These are phyloP conservation scores for Candida sithepensis DNA, from an alignment of 805 yeast genomes.

Conservation along the genomic window DNA sequence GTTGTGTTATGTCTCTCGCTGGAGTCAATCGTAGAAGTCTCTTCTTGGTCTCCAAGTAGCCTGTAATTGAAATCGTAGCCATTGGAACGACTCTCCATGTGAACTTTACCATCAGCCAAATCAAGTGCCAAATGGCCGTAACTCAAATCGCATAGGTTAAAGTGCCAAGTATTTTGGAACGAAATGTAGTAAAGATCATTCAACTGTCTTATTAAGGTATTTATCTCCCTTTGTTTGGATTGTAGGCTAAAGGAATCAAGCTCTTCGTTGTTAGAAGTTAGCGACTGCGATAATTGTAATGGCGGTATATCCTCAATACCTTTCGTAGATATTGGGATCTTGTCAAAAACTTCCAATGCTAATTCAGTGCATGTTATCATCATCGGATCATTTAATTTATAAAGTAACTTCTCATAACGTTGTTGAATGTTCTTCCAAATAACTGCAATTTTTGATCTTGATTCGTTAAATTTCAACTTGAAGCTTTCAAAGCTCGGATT, in stretches of 20 bases:
- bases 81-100: constrained; percentile 48
- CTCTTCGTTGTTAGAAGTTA: constrained; percentile 30
- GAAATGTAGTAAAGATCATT: constrained; percentile 62
- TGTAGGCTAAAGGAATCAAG: constrained; percentile 40
- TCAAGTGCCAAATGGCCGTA: constrained; percentile 47
- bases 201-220: constrained; percentile 42
- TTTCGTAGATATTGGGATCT: constrained; percentile 48
- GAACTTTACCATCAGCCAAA: constrained; percentile 43
- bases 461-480: constrained; percentile 56
- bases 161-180: constrained; percentile 75
- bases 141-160: constrained; percentile 61
- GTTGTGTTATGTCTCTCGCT: background rate
- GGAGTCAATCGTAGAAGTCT: background rate
- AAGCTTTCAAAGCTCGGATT: constrained; percentile 62
- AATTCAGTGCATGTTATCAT: constrained; percentile 46
- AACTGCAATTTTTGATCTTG: constrained; percentile 57
- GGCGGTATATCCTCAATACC: constrained; percentile 32
- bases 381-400: constrained; percentile 38
- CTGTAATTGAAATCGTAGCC: constrained; percentile 66
- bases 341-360: constrained; percentile 60
- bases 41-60: constrained; percentile 4
- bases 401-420: constrained; percentile 41
- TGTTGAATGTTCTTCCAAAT: constrained; percentile 59
- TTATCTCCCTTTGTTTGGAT: constrained; percentile 36
- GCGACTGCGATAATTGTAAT: constrained; percentile 23